phyloP scores from a whole-genome alignment of 345 rosid genomes.

The Abelmoschus esculentus region DNA sequence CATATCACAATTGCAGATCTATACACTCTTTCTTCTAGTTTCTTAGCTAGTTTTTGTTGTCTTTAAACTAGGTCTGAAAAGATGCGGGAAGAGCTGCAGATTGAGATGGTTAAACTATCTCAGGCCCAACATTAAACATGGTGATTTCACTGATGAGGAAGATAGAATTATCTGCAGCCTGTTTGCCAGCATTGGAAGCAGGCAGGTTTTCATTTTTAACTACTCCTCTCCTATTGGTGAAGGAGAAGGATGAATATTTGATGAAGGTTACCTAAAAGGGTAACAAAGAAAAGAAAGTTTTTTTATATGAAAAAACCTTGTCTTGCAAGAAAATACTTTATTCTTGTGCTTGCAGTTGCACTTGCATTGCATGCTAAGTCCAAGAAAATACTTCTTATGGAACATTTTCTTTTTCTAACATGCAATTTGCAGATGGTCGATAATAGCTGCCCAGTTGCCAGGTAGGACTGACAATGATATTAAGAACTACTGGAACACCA shows the following conservation, averaged over 20 bases:
- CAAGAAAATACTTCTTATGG: constrained; percentile 18
- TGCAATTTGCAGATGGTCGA: constrained; percentile 75
- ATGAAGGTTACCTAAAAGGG: constrained; percentile 17
- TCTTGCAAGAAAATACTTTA: neutral
- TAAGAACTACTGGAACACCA: constrained; percentile 93
- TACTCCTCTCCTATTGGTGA: too few relatives aligned
- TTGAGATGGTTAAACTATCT: constrained; percentile 93
- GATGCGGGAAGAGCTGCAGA: constrained; percentile 96
- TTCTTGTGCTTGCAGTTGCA: too few relatives aligned
- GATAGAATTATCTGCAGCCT: constrained; percentile 68
- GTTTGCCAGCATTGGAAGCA: constrained; percentile 88
- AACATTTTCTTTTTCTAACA: constrained; percentile 8
- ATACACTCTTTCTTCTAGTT: neutral
- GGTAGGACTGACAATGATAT: constrained; percentile 95
- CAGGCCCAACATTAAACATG: constrained; percentile 92
- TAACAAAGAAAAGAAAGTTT: neutral
- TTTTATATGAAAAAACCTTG: neutral
- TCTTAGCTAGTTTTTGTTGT: constrained; percentile 9
- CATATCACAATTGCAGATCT: neutral
- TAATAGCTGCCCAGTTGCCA: constrained; percentile 93
- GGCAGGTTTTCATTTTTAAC: constrained; percentile 30
- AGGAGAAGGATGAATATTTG: neutral
- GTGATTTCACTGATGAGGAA: constrained; percentile 74
- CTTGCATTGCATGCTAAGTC: constrained; percentile 27
- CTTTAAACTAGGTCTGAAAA: constrained; percentile 51